These are phyloP conservation scores for Parafenestella ontariensis DNA, from an alignment of 2,329 filamentous ascomycete species.

Conservation along the genomic window DNA sequence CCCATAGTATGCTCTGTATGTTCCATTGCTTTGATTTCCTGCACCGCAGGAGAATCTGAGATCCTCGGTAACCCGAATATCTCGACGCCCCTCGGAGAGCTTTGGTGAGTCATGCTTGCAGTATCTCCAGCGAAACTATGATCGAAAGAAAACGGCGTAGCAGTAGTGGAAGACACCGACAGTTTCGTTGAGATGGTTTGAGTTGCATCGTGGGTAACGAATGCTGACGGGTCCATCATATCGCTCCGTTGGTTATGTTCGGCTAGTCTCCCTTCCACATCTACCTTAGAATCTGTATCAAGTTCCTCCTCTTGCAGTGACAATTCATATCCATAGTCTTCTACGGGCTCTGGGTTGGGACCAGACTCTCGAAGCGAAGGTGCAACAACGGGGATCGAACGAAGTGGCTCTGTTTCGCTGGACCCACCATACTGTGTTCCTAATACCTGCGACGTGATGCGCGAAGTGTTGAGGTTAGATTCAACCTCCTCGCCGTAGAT, in stretches of 20 bases:
- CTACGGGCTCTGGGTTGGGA: neutral
- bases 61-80: no score
- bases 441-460: no score
- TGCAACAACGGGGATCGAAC: neutral
- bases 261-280: neutral
- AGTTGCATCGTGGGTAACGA: neutral
- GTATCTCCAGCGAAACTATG: no score
- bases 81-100: no score
- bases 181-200: neutral
- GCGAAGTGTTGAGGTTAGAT: neutral
- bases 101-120: no score
- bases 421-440: neutral
- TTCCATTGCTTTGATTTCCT: no score
- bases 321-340: neutral
- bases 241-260: neutral
- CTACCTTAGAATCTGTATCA: neutral
- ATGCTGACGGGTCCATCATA: neutral
- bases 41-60: no score
- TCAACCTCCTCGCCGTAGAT: conserved; percentile 13
- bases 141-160: no score
- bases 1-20: no score
- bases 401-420: neutral
- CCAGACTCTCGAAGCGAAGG: neutral
- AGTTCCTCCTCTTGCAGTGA: neutral
- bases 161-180: no score